Conservation (phyloP, 352 stramenopile species). For the Phytopythium delawarense region DNA sequence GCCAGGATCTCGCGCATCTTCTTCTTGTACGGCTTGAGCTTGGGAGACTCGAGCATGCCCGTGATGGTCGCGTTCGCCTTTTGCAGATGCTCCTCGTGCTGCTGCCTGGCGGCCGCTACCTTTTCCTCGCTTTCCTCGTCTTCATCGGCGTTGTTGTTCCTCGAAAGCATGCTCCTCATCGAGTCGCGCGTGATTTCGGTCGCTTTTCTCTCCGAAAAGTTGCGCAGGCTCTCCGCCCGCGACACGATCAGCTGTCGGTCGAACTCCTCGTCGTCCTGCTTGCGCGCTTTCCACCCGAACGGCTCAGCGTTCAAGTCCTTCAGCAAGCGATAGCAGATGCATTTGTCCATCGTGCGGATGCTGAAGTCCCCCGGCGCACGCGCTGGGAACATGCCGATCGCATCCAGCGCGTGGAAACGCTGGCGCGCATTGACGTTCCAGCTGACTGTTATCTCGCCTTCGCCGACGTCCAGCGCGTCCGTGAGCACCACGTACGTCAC, state of each 20-base stretch:
- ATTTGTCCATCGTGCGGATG: conserved; percentile 44
- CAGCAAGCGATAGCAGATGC: conserved; percentile 52
- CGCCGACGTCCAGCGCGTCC: conserved; percentile 36
- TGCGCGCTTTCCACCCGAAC: conserved; percentile 44
- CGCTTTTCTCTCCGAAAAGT: conserved; percentile 19
- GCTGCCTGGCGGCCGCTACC: conserved; percentile 8
- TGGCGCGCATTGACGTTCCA: conserved; percentile 52
- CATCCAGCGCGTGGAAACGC: conserved; percentile 50
- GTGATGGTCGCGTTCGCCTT: conserved; percentile 20
- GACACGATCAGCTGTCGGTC: conserved; percentile 35
- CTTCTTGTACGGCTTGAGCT: conserved; percentile 47
- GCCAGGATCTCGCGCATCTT: conserved; percentile 46
- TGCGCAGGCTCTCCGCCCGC: conserved; percentile 31
- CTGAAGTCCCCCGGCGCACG: conserved; percentile 23
- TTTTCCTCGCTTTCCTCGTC: conserved; percentile 6
- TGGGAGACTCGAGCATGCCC: conserved; percentile 25
- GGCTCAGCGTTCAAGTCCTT: conserved; percentile 26
- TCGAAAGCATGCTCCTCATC: background rate
- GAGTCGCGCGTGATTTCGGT: conserved; percentile 17
- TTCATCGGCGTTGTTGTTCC: background rate
- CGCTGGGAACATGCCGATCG: conserved; percentile 55
- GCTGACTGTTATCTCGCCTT: conserved; percentile 52
- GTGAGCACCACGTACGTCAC: conserved; percentile 50
- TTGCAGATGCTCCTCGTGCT: conserved; percentile 10
- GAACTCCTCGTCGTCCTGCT: conserved; percentile 24